phyloP scores from a whole-genome alignment of 2,329 filamentous ascomycete genomes.

The Seiridium unicorne region DNA sequence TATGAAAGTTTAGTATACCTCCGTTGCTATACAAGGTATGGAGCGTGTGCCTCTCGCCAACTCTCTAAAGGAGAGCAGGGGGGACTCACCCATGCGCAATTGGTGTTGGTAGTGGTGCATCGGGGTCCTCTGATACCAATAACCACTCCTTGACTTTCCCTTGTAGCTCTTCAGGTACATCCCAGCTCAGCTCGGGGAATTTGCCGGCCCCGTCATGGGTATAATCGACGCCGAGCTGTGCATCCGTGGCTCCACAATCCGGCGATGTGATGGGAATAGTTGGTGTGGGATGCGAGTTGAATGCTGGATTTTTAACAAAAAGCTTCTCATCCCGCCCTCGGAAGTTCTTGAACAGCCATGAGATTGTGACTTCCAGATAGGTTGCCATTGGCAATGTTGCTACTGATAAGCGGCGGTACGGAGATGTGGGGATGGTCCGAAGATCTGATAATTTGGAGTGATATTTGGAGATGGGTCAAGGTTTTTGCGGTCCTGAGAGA shows the following conservation, averaged over 20 bases:
- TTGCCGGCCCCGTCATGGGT: slow-evolving; percentile 35
- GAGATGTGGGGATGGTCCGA: neutral
- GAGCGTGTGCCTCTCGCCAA: neutral
- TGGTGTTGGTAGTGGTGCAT: slow-evolving; percentile 41
- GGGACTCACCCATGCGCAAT: slow-evolving; percentile 41
- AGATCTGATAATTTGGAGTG: neutral
- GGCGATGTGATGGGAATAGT: slow-evolving; percentile 38
- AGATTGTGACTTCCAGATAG: slow-evolving; percentile 29
- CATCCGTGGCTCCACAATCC: slow-evolving; percentile 36
- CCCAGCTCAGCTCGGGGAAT: slow-evolving; percentile 41
- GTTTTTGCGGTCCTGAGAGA: too few species aligned
- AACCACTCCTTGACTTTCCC: slow-evolving; percentile 40
- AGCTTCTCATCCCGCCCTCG: slow-evolving; percentile 36
- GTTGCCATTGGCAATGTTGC: neutral
- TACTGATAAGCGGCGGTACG: neutral
- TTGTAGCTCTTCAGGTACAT: slow-evolving; percentile 24
- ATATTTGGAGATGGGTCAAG: neutral
- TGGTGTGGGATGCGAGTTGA: slow-evolving; percentile 29
- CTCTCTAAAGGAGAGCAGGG: too few species aligned
- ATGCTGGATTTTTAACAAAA: slow-evolving; percentile 35
- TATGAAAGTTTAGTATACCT: neutral
- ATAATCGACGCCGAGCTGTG: slow-evolving; percentile 34
- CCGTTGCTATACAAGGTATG: neutral
- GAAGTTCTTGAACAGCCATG: slow-evolving; percentile 37
- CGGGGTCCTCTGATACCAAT: slow-evolving; percentile 44